Conservation (phyloP, 2,329 filamentous ascomycete genomes). For the Didymella lethalis region DNA sequence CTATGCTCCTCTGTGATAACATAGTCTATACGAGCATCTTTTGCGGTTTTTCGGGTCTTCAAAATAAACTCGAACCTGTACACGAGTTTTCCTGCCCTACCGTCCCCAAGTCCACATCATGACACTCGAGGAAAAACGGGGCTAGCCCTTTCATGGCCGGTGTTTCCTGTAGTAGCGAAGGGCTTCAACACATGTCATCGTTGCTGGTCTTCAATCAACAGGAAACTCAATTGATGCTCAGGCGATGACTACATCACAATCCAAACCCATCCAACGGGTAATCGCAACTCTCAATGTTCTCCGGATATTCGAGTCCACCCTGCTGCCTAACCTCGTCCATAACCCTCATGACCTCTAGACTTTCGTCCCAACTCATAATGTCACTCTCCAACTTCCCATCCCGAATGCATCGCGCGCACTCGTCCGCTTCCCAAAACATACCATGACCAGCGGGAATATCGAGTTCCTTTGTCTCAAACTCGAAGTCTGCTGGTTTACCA, state of each 20-base stretch:
- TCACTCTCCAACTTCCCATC: slow-evolving; percentile 72
- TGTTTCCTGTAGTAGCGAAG: too few species aligned
- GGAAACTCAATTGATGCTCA: too few species aligned
- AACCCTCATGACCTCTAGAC: slow-evolving; percentile 80
- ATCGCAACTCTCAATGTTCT: slow-evolving; percentile 65
- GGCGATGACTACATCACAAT: too few species aligned
- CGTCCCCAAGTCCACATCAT: too few species aligned
- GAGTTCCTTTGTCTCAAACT: slow-evolving; percentile 44
- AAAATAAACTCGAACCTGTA: too few species aligned
- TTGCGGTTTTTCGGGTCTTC: too few species aligned
- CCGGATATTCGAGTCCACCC: slow-evolving; percentile 67
- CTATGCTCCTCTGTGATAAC: background rate
- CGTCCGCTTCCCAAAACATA: slow-evolving; percentile 89
- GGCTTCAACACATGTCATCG: too few species aligned
- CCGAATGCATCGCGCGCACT: slow-evolving; percentile 79
- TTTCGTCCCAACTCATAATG: slow-evolving; percentile 71
- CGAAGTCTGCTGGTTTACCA: slow-evolving; percentile 15
- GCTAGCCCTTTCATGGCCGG: too few species aligned
- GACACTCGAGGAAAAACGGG: too few species aligned
- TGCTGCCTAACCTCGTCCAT: slow-evolving; percentile 74
- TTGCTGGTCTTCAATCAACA: too few species aligned
- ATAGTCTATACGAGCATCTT: too few species aligned
- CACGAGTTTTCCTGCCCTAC: too few species aligned
- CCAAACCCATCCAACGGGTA: slow-evolving; percentile 30
- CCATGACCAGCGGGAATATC: slow-evolving; percentile 69